These are phyloP conservation scores for Viridothelium virens DNA, from an alignment of 495 filamentous ascomycete species.

Conservation along the genomic window DNA sequence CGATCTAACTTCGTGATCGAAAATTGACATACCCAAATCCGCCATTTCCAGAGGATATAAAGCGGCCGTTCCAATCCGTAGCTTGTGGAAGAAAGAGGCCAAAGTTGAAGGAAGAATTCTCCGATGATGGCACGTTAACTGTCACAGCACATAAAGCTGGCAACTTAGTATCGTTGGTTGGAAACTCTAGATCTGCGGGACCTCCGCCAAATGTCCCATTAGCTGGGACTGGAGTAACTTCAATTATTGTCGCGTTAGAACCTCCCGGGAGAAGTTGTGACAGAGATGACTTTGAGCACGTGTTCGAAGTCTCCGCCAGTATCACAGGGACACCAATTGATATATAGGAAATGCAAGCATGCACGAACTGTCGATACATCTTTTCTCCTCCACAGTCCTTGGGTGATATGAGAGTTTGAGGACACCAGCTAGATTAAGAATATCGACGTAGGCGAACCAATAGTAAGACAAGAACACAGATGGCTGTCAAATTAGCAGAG, in stretches of 20 bases:
- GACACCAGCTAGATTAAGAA: too few relatives aligned
- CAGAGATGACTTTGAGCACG: not conserved
- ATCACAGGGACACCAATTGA: not conserved
- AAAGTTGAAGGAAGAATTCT: constrained; percentile 40
- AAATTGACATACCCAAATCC: constrained; percentile 34
- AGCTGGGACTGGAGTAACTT: constrained; percentile 11
- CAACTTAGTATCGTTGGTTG: constrained; percentile 40
- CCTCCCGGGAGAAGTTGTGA: not conserved
- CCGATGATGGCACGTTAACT: constrained; percentile 40
- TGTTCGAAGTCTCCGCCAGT: not conserved
- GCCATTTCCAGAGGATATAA: constrained; percentile 45
- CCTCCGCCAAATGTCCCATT: constrained; percentile 22
- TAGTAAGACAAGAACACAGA: too few relatives aligned
- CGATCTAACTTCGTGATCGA: too few relatives aligned
- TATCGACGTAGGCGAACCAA: too few relatives aligned
- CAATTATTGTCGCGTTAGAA: constrained; percentile 13
- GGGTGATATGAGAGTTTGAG: too few relatives aligned
- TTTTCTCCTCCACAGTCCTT: too few relatives aligned
- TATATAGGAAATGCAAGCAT: not conserved
- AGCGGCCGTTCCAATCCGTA: constrained; percentile 42
- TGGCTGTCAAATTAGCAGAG: too few relatives aligned
- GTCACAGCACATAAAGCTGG: constrained; percentile 45
- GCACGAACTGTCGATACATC: too few relatives aligned
- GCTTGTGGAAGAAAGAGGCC: constrained; percentile 44
- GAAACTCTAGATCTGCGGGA: constrained; percentile 35